These are phyloP conservation scores for Symbiodinium natans DNA, from an alignment of 73 alveolate genomes.

Conservation along the genomic window DNA sequence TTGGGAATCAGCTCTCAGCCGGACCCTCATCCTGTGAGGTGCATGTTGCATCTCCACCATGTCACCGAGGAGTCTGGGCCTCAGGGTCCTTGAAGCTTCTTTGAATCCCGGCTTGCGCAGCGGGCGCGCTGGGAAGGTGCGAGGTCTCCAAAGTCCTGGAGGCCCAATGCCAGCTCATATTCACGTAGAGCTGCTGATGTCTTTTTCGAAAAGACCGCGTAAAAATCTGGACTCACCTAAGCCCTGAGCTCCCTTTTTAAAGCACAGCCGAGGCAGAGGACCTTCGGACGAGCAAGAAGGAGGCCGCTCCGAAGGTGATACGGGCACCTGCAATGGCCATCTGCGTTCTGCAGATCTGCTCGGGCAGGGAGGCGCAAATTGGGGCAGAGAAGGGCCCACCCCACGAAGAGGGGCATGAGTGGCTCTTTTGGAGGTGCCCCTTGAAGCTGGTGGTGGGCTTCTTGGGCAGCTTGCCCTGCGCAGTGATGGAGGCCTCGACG, in stretches of 20 bases:
- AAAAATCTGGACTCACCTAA: too few relatives aligned
- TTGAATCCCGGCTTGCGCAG: neutral
- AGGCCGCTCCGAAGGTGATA: neutral
- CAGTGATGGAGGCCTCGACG: neutral
- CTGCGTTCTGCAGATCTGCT: neutral
- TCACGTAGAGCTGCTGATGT: too few relatives aligned
- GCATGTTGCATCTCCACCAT: neutral
- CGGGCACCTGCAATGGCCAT: neutral
- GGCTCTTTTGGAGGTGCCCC: neutral
- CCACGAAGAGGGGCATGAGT: too few relatives aligned
- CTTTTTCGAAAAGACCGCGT: too few relatives aligned
- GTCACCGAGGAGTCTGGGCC: neutral
- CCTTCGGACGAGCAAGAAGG: neutral
- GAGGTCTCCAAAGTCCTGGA: neutral
- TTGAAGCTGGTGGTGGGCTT: neutral
- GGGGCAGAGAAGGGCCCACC: too few relatives aligned
- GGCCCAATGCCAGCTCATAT: too few relatives aligned
- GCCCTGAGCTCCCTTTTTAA: too few relatives aligned
- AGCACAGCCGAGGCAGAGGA: constrained; percentile 3
- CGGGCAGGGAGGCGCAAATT: neutral
- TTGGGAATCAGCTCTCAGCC: too few relatives aligned
- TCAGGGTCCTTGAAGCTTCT: too few relatives aligned
- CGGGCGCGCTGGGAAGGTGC: neutral
- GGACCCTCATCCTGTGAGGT: too few relatives aligned
- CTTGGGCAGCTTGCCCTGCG: neutral